Evolutionary conservation across 2,329 filamentous ascomycete genomes (phyloP).

Genomic region (Clonostachys byssicola): DNA sequence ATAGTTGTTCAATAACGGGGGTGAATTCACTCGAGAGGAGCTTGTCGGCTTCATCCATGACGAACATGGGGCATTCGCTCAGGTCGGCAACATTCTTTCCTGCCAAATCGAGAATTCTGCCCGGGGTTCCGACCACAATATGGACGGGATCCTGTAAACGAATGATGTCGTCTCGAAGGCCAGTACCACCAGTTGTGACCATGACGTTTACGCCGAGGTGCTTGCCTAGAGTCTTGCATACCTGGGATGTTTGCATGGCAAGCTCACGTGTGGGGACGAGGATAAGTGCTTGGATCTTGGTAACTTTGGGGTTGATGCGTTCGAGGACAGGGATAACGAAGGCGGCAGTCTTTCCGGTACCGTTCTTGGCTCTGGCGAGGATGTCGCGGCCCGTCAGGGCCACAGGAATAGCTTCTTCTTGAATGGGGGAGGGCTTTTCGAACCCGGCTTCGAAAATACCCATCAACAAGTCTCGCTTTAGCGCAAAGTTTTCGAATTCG

Average conservation of each 20-base stretch:
- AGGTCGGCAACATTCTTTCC: constrained; percentile 96
- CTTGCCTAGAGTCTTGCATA: constrained; percentile 97
- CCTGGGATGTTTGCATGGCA: constrained; percentile 96
- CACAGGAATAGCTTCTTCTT: constrained; percentile 98
- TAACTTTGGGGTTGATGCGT: constrained; percentile 93
- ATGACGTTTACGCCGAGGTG: constrained; percentile 97
- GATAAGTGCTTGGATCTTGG: constrained; percentile 94
- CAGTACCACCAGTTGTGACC: constrained; percentile 97
- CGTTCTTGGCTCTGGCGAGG: constrained; percentile 94
- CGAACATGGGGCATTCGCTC: constrained; percentile 93
- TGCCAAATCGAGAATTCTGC: constrained; percentile 91
- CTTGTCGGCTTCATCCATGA: constrained; percentile 99
- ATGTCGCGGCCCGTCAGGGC: constrained; percentile 94
- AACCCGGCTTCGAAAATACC: constrained; percentile 99
- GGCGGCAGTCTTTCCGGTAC: constrained; percentile 96
- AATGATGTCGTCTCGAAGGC: constrained; percentile 93
- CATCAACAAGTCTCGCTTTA: constrained; percentile 95
- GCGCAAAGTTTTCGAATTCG: constrained; percentile 94
- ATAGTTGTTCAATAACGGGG: constrained; percentile 91
- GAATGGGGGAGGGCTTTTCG: constrained; percentile 97
- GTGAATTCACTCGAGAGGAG: constrained; percentile 95
- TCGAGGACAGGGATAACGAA: constrained; percentile 96
- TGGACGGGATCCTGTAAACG: constrained; percentile 92
- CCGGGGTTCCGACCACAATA: constrained; percentile 95
- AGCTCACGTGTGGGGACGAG: constrained; percentile 95